Evolutionary conservation across 106 monocot genomes (phyloP), one percentile per base, ranked within the genome.

Genomic region (Phalaenopsis equestris): DNA sequence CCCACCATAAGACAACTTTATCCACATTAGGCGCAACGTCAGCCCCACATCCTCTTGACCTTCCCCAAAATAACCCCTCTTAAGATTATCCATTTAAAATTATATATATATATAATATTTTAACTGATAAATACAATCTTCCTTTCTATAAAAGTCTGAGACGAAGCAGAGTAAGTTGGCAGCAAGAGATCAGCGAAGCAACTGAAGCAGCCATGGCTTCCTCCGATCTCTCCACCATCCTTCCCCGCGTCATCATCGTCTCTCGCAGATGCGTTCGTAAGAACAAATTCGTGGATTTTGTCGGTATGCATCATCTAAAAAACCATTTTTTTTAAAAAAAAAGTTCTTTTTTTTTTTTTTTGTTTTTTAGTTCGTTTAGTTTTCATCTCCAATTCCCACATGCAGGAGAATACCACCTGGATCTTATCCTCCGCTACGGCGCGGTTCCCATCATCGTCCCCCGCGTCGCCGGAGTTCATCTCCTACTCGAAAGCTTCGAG

Each of bases 281-380:
- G 88, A 98, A 98, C 87, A 98, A 98, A 82, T 98, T 98, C 88
- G 94, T 94, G 79, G 90, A 98, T 76, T 98, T 98, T 77, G 97
- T 98, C 15, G 94, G 97, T 97, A 0, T 19, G 78, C n/a, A 45
- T n/a, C 7, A 56, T 37, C 24, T 68, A 19, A 2, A 38, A 39
- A 14, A 38, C 52, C 10, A 52, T 61, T 6, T 21, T 61, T 61
- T 61, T 11, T 61, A 21, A 21, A n/a, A 2, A 61, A 61, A 61
- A n/a, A 61, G 8, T 23, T n/a, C n/a, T 21, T 19, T 19, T 19
- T 61, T 18, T 61, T 61, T 1, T n/a, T 8, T 1, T 56, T 19
- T 3, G 17, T 41, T 42, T 41, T 38, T 75, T 41, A 9, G 42
- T 17, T 75, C 30, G 30, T 30, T 75, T 75, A 42, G 6, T 9